phyloP scores from a whole-genome alignment of 257 asterid species.

The Solanum chmielewskii region DNA sequence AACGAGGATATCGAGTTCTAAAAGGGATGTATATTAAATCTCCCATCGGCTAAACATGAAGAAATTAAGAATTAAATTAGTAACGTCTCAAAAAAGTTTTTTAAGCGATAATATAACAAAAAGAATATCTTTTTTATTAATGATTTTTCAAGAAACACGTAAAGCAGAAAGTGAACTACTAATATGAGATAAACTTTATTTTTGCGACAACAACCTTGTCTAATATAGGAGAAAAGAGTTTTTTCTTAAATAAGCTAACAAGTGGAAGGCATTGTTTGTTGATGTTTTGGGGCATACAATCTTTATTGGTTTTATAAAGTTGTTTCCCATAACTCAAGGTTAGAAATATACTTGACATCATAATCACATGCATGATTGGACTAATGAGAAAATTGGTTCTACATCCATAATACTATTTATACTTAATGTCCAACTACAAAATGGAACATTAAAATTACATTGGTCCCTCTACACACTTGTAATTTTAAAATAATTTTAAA shows the following conservation, averaged over 20 bases:
- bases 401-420: background rate
- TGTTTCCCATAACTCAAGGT: background rate
- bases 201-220: too few relatives aligned
- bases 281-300: background rate
- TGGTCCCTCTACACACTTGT: background rate
- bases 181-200: background rate
- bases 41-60: background rate
- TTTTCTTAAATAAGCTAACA: background rate
- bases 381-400: background rate
- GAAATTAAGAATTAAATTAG: too few relatives aligned
- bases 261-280: background rate
- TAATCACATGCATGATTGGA: background rate
- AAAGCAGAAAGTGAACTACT: rapidly evolving
- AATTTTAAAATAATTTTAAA: background rate
- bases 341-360: background rate
- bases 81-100: too few relatives aligned
- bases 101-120: too few relatives aligned
- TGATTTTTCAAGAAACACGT: rapidly evolving
- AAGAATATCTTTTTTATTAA: background rate
- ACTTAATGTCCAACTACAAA: background rate
- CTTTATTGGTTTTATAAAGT: background rate
- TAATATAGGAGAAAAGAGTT: background rate
- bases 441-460: background rate
- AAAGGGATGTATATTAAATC: background rate
- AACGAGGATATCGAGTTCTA: background rate